Percentiles rank a stretch among this genome's conserved stretches.
These are phyloP conservation scores for Prunus salicina DNA, from an alignment of 306 rosid genomes.

Conservation along the genomic window DNA sequence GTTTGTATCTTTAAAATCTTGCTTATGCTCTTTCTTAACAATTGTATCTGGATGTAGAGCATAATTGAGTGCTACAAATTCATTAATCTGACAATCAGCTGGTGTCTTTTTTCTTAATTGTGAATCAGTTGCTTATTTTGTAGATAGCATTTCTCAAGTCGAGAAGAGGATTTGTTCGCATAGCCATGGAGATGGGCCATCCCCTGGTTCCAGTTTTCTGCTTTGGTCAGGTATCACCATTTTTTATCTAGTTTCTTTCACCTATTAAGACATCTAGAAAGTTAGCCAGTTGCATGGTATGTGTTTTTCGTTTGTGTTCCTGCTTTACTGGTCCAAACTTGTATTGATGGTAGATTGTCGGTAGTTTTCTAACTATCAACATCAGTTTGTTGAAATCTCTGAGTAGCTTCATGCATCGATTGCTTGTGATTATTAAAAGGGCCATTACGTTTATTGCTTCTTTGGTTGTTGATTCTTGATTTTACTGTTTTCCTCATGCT, in stretches of 20 bases:
- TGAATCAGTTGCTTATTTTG: conserved; percentile 2
- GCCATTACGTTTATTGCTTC: neutral
- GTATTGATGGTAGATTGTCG: neutral
- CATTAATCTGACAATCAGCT: neutral
- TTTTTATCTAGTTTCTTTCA: neutral
- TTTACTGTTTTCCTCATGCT: neutral
- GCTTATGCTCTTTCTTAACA: neutral
- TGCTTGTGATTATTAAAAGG: neutral
- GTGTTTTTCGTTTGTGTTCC: neutral
- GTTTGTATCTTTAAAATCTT: conserved; percentile 28
- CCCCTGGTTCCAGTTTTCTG: conserved; percentile 93
- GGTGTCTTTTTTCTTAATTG: neutral
- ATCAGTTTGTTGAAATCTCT: conserved; percentile 20
- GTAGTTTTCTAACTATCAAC: neutral
- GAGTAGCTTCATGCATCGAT: conserved; percentile 10
- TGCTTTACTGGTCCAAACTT: neutral
- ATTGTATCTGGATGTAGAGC: neutral
- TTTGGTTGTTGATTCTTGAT: neutral
- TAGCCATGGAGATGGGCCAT: conserved; percentile 76
- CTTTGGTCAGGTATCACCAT: conserved; percentile 75
- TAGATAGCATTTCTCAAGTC: conserved; percentile 69
- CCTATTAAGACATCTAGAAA: conserved; percentile 1
- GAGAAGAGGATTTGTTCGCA: conserved; percentile 85
- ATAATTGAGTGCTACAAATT: neutral
- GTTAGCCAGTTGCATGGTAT: neutral